phyloP scores from a whole-genome alignment of 495 filamentous ascomycete species.

The Neurospora terricola region DNA sequence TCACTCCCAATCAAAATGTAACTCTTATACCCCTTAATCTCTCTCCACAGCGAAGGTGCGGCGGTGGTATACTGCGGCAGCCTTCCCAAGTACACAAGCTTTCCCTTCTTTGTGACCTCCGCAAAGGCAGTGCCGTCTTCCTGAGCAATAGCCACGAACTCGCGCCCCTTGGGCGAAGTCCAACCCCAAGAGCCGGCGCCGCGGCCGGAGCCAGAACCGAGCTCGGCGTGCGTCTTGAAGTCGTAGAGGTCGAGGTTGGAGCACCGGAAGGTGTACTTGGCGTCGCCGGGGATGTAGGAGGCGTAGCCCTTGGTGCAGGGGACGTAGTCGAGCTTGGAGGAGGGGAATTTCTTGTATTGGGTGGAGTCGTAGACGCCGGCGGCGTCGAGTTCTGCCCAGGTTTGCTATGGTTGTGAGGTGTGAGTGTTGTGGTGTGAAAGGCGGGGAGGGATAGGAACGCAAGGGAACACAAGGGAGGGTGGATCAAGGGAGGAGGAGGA shows the following conservation, averaged over 20 bases:
- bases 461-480: background rate
- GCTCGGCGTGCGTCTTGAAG: constrained; percentile 40
- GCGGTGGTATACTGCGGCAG: constrained; percentile 38
- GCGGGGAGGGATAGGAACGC: background rate
- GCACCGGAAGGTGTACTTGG: constrained; percentile 41
- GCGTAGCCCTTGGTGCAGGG: constrained; percentile 40
- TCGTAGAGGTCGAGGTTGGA: constrained; percentile 45
- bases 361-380: constrained; percentile 29
- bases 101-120: constrained; percentile 40
- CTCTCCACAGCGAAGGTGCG: constrained; percentile 36
- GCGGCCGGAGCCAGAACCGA: constrained; percentile 34
- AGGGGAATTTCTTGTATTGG: constrained; percentile 24
- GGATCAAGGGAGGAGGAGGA: background rate
- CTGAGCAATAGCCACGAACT: constrained; percentile 49
- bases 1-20: constrained; percentile 45
- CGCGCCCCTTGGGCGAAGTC: constrained; percentile 47
- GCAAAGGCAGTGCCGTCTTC: constrained; percentile 48
- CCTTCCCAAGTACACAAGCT: constrained; percentile 45
- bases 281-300: constrained; percentile 29
- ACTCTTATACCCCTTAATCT: constrained; percentile 35
- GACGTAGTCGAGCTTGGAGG: constrained; percentile 13
- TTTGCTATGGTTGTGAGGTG: constrained; percentile 5
- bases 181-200: constrained; percentile 44
- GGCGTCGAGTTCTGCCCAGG: constrained; percentile 24
- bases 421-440: background rate